phyloP scores from a whole-genome alignment of 75 land plant species.

The Sequoiadendron giganteum region DNA sequence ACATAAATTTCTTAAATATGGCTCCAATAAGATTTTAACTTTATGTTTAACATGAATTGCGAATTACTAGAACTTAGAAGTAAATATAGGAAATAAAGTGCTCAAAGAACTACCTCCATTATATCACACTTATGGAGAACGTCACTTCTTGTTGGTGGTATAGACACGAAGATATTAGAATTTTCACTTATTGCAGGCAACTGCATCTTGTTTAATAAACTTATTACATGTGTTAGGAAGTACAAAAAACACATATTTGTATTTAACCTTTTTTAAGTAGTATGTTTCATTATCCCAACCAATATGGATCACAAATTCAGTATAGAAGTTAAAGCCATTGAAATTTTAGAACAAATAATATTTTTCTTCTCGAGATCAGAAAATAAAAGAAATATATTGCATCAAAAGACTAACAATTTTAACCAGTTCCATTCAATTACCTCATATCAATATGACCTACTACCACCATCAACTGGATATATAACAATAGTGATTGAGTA shows the following conservation, averaged over 20 bases:
- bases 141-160: slow-evolving; percentile 98
- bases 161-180: slow-evolving; percentile 42
- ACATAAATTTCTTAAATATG: background rate
- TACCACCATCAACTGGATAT: background rate
- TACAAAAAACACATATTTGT: background rate
- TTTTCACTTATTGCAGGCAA: slow-evolving; percentile 41
- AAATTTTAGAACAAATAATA: background rate
- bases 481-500: background rate
- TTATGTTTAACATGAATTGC: background rate
- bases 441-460: background rate
- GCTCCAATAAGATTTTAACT: background rate
- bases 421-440: background rate
- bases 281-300: background rate
- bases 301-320: background rate
- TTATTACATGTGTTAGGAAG: slow-evolving; percentile 43
- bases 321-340: background rate
- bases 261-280: background rate
- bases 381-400: background rate
- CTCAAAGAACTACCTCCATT: slow-evolving; percentile 67
- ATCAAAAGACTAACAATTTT: background rate
- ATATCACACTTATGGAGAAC: slow-evolving; percentile 93
- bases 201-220: slow-evolving; percentile 82
- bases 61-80: background rate
- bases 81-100: background rate
- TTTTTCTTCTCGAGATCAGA: background rate